These are phyloP conservation scores for Mucor ambiguus DNA, from an alignment of 371 early-diverging fungal genomes.

Conservation along the genomic window DNA sequence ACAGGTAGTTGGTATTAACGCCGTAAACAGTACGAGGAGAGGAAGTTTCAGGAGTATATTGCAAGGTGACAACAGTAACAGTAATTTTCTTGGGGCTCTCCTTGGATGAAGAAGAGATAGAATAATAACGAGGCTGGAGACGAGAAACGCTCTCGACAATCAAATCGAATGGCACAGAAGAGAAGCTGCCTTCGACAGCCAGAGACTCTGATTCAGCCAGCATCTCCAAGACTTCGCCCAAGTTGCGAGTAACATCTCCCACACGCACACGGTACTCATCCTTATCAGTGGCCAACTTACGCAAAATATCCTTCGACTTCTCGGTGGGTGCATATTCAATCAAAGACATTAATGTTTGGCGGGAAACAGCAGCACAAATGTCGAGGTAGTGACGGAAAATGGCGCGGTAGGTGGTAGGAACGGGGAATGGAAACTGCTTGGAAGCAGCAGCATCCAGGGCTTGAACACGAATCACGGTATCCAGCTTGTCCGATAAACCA, in stretches of 20 bases:
- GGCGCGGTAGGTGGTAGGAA: conserved; percentile 84
- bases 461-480: conserved; percentile 60
- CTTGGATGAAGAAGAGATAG: conserved; percentile 86
- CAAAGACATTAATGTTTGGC: conserved; percentile 62
- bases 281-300: conserved; percentile 70
- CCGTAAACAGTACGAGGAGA: conserved; percentile 68
- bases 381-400: conserved; percentile 92
- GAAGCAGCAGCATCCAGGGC: conserved; percentile 70
- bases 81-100: conserved; percentile 72
- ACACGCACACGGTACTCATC: conserved; percentile 68
- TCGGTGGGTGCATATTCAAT: conserved; percentile 62
- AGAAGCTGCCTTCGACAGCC: conserved; percentile 29
- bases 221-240: conserved; percentile 67
- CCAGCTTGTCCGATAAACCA: conserved; percentile 67
- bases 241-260: conserved; percentile 60
- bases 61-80: conserved; percentile 88
- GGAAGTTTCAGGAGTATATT: conserved; percentile 63
- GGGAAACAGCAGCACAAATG: conserved; percentile 72
- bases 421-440: conserved; percentile 84
- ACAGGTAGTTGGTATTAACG: conserved; percentile 76
- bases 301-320: conserved; percentile 52
- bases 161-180: conserved; percentile 67
- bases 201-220: conserved; percentile 22
- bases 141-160: conserved; percentile 81
- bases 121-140: conserved; percentile 91